Evolutionary conservation across 768 basidiomycete species (phyloP).

Genomic region (Zangia roseola): DNA sequence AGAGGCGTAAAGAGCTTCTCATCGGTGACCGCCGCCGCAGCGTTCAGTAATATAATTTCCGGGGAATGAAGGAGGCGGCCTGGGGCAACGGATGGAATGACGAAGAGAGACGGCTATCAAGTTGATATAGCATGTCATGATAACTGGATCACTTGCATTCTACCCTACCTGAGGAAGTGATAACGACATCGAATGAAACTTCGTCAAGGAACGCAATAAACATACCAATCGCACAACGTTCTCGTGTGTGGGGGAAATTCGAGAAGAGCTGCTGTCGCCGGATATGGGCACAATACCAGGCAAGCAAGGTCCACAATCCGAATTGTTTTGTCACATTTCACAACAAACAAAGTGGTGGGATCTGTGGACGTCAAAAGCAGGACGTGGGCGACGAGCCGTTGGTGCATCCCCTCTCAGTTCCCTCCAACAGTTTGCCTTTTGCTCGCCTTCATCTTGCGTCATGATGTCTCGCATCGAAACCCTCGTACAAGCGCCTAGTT

Average conservation of each 20-base stretch:
- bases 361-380: conserved; percentile 23
- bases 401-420: conserved; percentile 4
- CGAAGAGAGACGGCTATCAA: conserved; percentile 6
- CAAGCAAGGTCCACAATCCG: conserved; percentile 17
- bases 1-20: conserved; percentile 12
- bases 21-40: conserved; percentile 10
- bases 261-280: conserved; percentile 18
- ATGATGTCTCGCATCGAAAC: conserved; percentile 21
- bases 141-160: conserved; percentile 6
- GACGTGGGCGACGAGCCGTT: conserved; percentile 3
- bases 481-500: conserved; percentile 2
- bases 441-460: conserved; percentile 4
- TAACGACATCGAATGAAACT: conserved; percentile 23
- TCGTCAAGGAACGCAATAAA: conserved; percentile 19
- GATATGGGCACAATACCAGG: conserved; percentile 22
- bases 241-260: conserved; percentile 18
- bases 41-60: conserved; percentile 24
- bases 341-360: conserved; percentile 31
- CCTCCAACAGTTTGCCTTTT: conserved; percentile 9
- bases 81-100: conserved; percentile 14
- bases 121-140: conserved; percentile 7
- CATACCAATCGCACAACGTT: conserved; percentile 21
- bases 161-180: conserved; percentile 13
- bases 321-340: conserved; percentile 24
- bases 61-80: conserved; percentile 22